phyloP scores from a whole-genome alignment of 163 green algal genomes.

The Chlamydomonas reinhardtii region DNA sequence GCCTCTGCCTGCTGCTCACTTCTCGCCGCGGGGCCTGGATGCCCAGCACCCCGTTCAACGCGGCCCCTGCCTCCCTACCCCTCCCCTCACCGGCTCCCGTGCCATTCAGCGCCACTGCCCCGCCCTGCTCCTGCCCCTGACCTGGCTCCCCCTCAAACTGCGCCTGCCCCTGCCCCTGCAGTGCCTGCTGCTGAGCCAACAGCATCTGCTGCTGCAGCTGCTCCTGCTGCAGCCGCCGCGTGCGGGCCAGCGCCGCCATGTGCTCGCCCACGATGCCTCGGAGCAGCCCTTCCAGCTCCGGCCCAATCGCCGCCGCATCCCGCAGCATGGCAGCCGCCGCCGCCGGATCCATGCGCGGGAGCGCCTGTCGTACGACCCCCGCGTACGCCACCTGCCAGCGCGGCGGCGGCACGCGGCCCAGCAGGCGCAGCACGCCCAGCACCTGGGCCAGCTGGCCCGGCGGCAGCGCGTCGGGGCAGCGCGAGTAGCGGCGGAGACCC shows the following conservation, averaged over 20 bases:
- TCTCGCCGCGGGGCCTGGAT: too few relatives aligned
- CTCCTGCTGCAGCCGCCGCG: neutral
- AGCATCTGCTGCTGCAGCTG: neutral
- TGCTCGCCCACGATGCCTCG: neutral
- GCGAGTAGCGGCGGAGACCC: constrained; percentile 17
- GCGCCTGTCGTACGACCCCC: neutral
- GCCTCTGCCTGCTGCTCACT: too few relatives aligned
- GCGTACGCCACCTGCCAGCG: constrained; percentile 14
- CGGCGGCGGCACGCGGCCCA: constrained; percentile 20
- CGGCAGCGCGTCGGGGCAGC: neutral
- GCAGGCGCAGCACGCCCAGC: constrained; percentile 15
- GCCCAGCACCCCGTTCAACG: too few relatives aligned
- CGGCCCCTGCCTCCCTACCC: too few relatives aligned
- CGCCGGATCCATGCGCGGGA: neutral
- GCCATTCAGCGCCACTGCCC: neutral
- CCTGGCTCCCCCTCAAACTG: neutral
- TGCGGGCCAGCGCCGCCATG: neutral
- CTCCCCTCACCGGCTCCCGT: too few relatives aligned
- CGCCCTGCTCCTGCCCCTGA: neutral
- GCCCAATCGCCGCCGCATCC: neutral
- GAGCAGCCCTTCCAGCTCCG: constrained; percentile 14
- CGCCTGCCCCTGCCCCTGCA: neutral
- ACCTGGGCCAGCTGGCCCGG: constrained; percentile 33
- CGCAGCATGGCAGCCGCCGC: constrained; percentile 11
- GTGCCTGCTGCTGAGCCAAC: neutral